Percentiles rank a stretch among this genome's conserved stretches.
These are phyloP conservation scores for Leccinum boreale DNA, from an alignment of 768 basidiomycete species.

Conservation along the genomic window DNA sequence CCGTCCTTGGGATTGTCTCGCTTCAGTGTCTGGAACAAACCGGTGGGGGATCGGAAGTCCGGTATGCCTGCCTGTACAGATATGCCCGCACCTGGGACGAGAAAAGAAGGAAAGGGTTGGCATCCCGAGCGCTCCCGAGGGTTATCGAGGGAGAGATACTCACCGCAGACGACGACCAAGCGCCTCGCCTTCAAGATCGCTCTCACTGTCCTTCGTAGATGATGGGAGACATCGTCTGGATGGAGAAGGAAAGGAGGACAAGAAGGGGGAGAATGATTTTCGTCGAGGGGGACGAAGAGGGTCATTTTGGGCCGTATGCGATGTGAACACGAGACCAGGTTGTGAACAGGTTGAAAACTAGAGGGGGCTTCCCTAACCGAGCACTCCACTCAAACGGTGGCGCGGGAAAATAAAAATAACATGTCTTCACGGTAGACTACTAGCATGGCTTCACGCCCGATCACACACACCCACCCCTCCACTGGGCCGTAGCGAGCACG, in stretches of 20 bases:
- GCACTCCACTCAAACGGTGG: constrained; percentile 16
- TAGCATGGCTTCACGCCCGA: not conserved
- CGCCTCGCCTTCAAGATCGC: constrained; percentile 76
- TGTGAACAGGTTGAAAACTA: constrained; percentile 24
- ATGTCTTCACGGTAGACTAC: constrained; percentile 30
- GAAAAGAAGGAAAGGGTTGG: not conserved
- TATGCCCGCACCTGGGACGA: constrained; percentile 72
- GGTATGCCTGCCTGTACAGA: constrained; percentile 87
- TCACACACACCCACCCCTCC: constrained; percentile 17
- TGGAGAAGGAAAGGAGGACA: constrained; percentile 54
- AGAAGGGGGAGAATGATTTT: constrained; percentile 42
- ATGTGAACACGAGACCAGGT: constrained; percentile 23
- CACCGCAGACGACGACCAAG: constrained; percentile 85
- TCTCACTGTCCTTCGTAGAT: constrained; percentile 54
- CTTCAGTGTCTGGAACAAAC: constrained; percentile 75
- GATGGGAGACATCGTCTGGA: constrained; percentile 42
- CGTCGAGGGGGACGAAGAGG: constrained; percentile 58
- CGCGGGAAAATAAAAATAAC: constrained; percentile 29
- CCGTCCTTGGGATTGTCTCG: constrained; percentile 72
- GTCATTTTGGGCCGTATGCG: constrained; percentile 48
- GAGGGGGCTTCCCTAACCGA: constrained; percentile 19
- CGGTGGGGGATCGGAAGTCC: constrained; percentile 81
- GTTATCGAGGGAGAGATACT: constrained; percentile 31
- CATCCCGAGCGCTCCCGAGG: constrained; percentile 7
- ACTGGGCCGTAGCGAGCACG: constrained; percentile 17